Conservation (phyloP, 2,329 filamentous ascomycete species). For the Botrytis porri region DNA sequence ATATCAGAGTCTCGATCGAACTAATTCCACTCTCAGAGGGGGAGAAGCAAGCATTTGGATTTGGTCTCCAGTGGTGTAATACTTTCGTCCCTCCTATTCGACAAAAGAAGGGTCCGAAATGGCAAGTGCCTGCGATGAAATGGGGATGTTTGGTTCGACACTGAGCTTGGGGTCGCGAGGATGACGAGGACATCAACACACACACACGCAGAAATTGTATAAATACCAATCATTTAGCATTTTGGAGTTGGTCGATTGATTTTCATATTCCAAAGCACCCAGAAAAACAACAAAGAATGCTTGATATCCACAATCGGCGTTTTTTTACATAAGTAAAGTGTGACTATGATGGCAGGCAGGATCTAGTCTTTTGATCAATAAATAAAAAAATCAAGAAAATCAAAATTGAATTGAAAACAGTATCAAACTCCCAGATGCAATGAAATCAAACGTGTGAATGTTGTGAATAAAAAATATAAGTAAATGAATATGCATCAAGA, state of each 20-base stretch:
- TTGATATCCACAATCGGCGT: background rate
- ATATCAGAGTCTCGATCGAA: background rate
- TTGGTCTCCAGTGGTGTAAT: no score
- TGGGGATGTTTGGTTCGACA: background rate
- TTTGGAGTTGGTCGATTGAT: background rate
- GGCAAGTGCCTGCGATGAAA: background rate
- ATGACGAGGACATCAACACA: background rate
- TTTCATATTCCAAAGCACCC: background rate
- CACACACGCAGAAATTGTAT: background rate
- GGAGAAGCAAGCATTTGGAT: no score
- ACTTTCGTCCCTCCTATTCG: no score
- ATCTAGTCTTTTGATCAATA: background rate
- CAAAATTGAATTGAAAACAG: background rate
- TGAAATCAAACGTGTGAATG: background rate
- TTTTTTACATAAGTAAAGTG: background rate
- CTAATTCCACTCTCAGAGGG: rapidly evolving
- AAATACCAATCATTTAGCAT: no score
- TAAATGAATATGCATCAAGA: background rate
- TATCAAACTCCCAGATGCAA: background rate
- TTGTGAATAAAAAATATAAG: background rate
- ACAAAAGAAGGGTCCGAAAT: no score
- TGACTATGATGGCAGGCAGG: background rate
- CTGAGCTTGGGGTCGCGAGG: background rate
- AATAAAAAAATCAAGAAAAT: background rate
- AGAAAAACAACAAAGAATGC: background rate